phyloP scores from a whole-genome alignment of 140 eudicot species.

The Cichorium intybus region DNA sequence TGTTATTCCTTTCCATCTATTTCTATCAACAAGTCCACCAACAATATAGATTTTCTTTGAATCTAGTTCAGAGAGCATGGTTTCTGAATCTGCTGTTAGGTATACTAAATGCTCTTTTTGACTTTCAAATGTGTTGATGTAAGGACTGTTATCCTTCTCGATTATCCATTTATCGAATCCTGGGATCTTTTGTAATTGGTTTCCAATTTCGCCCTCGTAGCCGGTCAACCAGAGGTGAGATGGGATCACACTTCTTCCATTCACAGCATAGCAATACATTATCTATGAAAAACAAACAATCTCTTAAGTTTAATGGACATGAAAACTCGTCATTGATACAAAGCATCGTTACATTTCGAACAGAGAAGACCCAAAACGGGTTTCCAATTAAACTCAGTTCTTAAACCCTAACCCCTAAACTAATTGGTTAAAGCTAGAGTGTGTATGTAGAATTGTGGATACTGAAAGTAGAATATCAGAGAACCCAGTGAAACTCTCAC shows the following conservation, averaged over 20 bases:
- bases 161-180: constrained; percentile 92
- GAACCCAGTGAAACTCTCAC: not conserved
- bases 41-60: constrained; percentile 64
- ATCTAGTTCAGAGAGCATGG: constrained; percentile 67
- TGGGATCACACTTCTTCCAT: constrained; percentile 68
- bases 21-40: constrained; percentile 94
- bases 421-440: not conserved
- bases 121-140: constrained; percentile 64
- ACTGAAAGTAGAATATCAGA: too few relatives aligned
- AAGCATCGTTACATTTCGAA: not conserved
- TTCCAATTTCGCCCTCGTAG: constrained; percentile 69
- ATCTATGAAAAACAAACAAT: too few relatives aligned
- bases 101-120: constrained; percentile 81
- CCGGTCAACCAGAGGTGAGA: constrained; percentile 94
- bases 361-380: not conserved
- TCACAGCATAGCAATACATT: constrained; percentile 87
- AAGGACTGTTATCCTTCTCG: constrained; percentile 67
- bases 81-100: constrained; percentile 93
- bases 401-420: constrained; percentile 11
- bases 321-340: not conserved
- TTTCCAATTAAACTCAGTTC: not conserved
- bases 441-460: too few relatives aligned
- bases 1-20: constrained; percentile 95
- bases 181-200: constrained; percentile 57
- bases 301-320: not conserved